Evolutionary conservation across 192 early-diverging fungal species (phyloP), one percentile per base, ranked within the genome.

Genomic region (Spizellomyces sp.): DNA sequence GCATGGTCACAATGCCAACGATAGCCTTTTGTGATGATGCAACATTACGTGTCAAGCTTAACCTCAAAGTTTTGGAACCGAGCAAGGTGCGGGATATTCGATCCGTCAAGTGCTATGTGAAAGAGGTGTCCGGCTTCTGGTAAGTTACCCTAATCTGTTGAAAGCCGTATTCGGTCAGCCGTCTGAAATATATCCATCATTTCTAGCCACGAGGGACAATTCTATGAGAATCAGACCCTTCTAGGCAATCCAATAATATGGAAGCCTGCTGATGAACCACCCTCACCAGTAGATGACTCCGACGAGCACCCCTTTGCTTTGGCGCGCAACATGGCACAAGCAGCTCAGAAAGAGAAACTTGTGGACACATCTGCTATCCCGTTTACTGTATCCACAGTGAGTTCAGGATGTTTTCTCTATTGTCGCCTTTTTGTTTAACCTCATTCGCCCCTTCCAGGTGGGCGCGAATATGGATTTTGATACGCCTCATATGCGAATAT

Each of bases 21-120:
- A 41, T 61, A 15, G 59, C 59, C 5, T 61, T 41, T 41, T 61
- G 59, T 9, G 59, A 61, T 15, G 59, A 61, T 41, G 6, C 14
- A 17, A 19, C 17, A 27, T 27, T 61, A 15, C 59, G 59, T 15
- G 15, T 61, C 21, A 61, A 17, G 5, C 59, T 61, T 4, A 61
- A 42, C 36, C 14, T 61, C 21, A 61, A 14, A 41, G 14, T 42
- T 41, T 41, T 61, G 17, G 42, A 61, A 15, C 17, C 59, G 5
- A 41, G 9, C 59, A 61, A 61, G 42, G 59, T 61, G 17, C 59
- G 42, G 14, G 22, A 42, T 14, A 41, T 61, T 15, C 22, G 17
- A 15, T 15, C 5, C 6, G 36, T 61, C 5, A 61, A 61, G 36
- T 15, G 15, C 14, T 61, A 42, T 61, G 6, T 61, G 59, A 61